These are phyloP conservation scores for Chlamydomonas sp. DNA, from an alignment of 139 green algal species.

Conservation along the genomic window DNA sequence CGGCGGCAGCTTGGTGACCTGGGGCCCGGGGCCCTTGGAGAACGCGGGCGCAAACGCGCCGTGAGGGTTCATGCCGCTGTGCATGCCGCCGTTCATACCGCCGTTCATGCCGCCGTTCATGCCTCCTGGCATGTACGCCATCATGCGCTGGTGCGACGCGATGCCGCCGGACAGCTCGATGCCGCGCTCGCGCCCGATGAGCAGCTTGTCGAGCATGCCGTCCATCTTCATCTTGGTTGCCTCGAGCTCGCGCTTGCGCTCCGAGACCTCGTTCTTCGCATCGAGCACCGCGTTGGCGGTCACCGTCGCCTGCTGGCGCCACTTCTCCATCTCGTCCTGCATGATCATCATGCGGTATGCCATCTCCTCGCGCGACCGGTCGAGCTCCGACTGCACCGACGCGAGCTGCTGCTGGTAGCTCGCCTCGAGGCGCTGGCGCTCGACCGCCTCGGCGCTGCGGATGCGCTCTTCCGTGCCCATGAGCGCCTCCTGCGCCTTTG, in stretches of 20 bases:
- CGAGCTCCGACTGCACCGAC: slow-evolving; percentile 33
- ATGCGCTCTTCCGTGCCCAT: slow-evolving; percentile 50
- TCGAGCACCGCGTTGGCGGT: slow-evolving; percentile 54
- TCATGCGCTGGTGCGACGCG: slow-evolving; percentile 28
- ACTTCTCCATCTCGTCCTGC: slow-evolving; percentile 46
- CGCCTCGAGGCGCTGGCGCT: slow-evolving; percentile 40
- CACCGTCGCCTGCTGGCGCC: slow-evolving; percentile 54
- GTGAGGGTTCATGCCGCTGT: no score
- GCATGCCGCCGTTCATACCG: neutral
- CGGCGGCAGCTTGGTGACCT: no score
- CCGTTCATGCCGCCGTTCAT: neutral
- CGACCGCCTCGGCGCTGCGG: slow-evolving; percentile 35
- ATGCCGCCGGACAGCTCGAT: slow-evolving; percentile 55
- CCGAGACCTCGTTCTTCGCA: slow-evolving; percentile 64
- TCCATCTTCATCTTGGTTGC: slow-evolving; percentile 71
- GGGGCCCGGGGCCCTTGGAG: no score
- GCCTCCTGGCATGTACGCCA: slow-evolving; percentile 20
- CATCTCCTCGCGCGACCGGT: slow-evolving; percentile 25
- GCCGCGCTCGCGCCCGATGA: slow-evolving; percentile 43
- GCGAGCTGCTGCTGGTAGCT: slow-evolving; percentile 47
- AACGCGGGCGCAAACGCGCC: no score
- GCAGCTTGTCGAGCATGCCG: slow-evolving; percentile 61
- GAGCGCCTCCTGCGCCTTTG: slow-evolving; percentile 54
- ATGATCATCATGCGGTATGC: slow-evolving; percentile 18
- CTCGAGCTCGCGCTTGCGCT: slow-evolving; percentile 63